Base-by-base conservation (phyloP, 192 early-diverging fungal genomes). In the Dimargaris verticillata region DNA sequence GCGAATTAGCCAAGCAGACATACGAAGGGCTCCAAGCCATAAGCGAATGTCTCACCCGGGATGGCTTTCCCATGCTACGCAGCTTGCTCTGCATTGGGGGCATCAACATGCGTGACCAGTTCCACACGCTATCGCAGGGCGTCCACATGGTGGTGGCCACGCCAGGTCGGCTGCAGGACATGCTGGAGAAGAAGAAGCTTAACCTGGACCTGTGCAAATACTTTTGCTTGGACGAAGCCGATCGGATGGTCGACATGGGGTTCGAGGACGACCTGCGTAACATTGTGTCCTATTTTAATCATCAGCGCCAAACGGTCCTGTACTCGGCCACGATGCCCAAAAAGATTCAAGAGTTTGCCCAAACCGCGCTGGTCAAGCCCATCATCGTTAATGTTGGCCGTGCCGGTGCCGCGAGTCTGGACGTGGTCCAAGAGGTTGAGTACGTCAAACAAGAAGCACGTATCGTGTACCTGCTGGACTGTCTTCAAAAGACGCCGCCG, bases 181-280 rank as follows among this genome's bases (percentile, higher is more conserved):
- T 98, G 88, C 67, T 98, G 18, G 72, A 72, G 15, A 89, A 88
- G 52, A 80, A 83, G n/a, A 87, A 85, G 60, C 81, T 97, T 60
- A 95, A 90, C 55, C 65, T 97, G 62, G 84, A 92, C 62, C 62
- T 83, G 45, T 95, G 93, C 79, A 85, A 79, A 65, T 93, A 82
- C 49, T 69, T 98, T 66, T 93, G 92, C 63, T 82, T 96, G 83
- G 95, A 98, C 71, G 95, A 98, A 70, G 95, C 95, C 14, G 95
- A 98, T 81, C 78, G 94, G 61, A 98, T 98, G 95, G 84, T 98
- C 55, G 95, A 98, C 67, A 88, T 95, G 83, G 93, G 93, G 41
- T 98, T 98, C 66, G 95, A 96, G 58, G 95, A 98, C 33, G 95
- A 96, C 67, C 87, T 95, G 41, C 81, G 95, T 52, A 89, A 86